Percentiles rank a stretch among this genome's conserved stretches.
phyloP scores from a whole-genome alignment of 441 rosid species.

The Gossypium gossypioides region DNA sequence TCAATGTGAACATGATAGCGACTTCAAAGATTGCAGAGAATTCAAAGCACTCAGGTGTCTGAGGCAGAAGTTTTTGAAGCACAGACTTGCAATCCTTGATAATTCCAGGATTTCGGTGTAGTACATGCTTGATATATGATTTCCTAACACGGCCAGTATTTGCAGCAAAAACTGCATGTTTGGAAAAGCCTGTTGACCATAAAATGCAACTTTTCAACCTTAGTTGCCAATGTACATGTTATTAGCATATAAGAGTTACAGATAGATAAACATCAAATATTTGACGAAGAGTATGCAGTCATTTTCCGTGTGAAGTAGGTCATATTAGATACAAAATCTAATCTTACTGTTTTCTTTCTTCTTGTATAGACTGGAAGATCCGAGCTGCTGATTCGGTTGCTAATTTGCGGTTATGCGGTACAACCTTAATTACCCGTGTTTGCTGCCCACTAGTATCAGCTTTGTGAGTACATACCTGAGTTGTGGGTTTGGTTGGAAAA shows the following conservation, averaged over 20 bases:
- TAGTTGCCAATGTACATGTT: background rate
- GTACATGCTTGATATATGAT: background rate
- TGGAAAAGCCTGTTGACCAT: background rate
- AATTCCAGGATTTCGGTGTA: background rate
- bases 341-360: constrained; percentile 44
- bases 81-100: background rate
- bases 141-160: background rate
- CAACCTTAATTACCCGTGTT: constrained; percentile 40
- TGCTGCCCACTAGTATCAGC: constrained; percentile 25
- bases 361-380: constrained; percentile 45
- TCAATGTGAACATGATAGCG: background rate
- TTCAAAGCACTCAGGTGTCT: background rate
- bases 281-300: background rate
- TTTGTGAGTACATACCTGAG: constrained; percentile 21
- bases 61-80: background rate
- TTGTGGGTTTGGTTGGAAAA: constrained; percentile 40
- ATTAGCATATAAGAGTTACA: background rate
- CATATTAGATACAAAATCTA: constrained; percentile 17
- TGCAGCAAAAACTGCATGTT: background rate
- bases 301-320: background rate
- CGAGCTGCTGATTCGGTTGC: constrained; percentile 53
- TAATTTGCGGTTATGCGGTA: constrained; percentile 43
- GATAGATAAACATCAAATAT: background rate
- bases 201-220: constrained; percentile 2
- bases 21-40: background rate